phyloP scores from a whole-genome alignment of 768 basidiomycete genomes.

The Suillus weaverae region DNA sequence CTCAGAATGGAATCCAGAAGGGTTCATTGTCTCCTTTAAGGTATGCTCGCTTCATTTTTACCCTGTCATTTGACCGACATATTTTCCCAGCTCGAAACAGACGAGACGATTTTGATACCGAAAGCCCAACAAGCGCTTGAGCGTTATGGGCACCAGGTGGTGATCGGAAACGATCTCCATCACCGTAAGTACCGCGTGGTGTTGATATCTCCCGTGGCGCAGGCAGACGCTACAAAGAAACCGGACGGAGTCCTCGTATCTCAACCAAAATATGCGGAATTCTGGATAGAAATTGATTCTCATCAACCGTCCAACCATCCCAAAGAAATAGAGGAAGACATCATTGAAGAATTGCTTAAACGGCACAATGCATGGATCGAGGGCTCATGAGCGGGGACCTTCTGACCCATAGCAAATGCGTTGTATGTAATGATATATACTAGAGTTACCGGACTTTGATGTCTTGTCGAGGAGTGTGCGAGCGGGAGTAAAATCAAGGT shows the following conservation, averaged over 20 bases:
- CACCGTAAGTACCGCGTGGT: slow-evolving; percentile 90
- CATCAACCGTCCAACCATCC: slow-evolving; percentile 32
- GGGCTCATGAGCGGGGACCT: background rate
- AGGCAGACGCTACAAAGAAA: slow-evolving; percentile 10
- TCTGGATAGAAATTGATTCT: slow-evolving; percentile 64
- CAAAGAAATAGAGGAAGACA: slow-evolving; percentile 93
- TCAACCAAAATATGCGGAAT: slow-evolving; percentile 44
- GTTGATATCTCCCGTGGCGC: slow-evolving; percentile 63
- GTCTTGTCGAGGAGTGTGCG: background rate
- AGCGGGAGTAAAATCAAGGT: background rate
- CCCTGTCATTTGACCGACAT: background rate
- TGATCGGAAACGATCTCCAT: slow-evolving; percentile 95
- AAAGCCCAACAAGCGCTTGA: slow-evolving; percentile 87
- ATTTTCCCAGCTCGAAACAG: slow-evolving; percentile 83
- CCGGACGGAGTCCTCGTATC: slow-evolving; percentile 19
- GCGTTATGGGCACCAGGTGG: slow-evolving; percentile 95
- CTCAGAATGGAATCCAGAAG: slow-evolving; percentile 88
- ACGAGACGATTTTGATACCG: slow-evolving; percentile 76
- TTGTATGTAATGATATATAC: slow-evolving; percentile 4
- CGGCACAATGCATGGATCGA: slow-evolving; percentile 75
- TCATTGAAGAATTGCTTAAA: slow-evolving; percentile 70
- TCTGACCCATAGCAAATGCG: background rate
- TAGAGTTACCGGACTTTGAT: background rate
- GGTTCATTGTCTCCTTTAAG: slow-evolving; percentile 97
- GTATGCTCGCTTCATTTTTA: slow-evolving; percentile 39